These are phyloP conservation scores for Omphalotus olearius DNA, from an alignment of 1,284 basidiomycete genomes.

Conservation along the genomic window DNA sequence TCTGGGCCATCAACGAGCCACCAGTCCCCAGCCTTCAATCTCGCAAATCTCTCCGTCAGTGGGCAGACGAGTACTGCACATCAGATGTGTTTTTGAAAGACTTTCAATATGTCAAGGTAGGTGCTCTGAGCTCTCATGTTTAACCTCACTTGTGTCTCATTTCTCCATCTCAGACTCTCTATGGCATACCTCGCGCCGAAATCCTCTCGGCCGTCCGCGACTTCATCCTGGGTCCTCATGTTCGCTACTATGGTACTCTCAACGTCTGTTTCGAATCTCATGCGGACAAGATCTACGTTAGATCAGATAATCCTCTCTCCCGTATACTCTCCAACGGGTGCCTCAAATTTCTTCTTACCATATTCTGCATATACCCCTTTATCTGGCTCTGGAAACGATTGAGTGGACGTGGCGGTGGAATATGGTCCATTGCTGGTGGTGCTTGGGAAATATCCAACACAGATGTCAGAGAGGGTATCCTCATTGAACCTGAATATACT, in stretches of 20 bases:
- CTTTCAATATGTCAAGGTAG: conserved; percentile 56
- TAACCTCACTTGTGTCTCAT: not conserved
- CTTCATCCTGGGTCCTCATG: conserved; percentile 31
- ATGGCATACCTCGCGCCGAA: conserved; percentile 57
- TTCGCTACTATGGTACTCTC: conserved; percentile 41
- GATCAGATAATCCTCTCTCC: conserved; percentile 48
- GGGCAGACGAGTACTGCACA: conserved; percentile 69
- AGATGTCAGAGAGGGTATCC: not conserved
- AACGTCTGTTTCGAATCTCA: conserved; percentile 36
- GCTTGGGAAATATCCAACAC: conserved; percentile 41
- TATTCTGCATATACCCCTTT: conserved; percentile 59
- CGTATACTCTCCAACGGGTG: conserved; percentile 47
- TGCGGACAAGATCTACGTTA: conserved; percentile 38
- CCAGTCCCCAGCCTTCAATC: conserved; percentile 21
- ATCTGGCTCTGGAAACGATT: conserved; percentile 58
- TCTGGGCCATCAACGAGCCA: conserved; percentile 32
- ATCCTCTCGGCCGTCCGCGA: conserved; percentile 40
- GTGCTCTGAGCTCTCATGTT: not conserved
- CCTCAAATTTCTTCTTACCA: conserved; percentile 48
- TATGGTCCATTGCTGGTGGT: conserved; percentile 55
- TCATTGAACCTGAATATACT: too few species aligned
- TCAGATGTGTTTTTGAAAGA: conserved; percentile 61
- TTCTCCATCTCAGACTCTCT: conserved; percentile 35
- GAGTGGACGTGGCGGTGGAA: conserved; percentile 42
- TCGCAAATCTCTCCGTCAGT: conserved; percentile 53